A percentile compares a stretch with the other conserved stretches of the same genome.
Conservation (phyloP, 1,284 basidiomycete genomes). For the Stygiomarasmius scandens region DNA sequence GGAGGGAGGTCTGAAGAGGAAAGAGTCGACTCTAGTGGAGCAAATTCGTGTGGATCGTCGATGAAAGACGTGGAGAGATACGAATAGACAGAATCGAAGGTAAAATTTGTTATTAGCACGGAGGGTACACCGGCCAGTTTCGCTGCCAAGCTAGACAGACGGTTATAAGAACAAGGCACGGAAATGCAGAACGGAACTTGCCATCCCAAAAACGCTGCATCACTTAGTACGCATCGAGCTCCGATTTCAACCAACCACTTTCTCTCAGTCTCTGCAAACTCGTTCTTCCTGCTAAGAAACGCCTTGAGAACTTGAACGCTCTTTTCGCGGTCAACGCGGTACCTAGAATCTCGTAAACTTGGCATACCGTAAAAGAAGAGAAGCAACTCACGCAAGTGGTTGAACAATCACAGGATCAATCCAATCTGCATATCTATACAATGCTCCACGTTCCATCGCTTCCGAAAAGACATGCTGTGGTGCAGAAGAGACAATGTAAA, state of each 20-base stretch:
- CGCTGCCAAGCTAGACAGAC: constrained; percentile 60
- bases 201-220: constrained; percentile 81
- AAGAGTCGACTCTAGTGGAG: constrained; percentile 7
- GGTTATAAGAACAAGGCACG: background rate
- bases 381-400: constrained; percentile 68
- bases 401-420: constrained; percentile 77
- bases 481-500: constrained; percentile 70
- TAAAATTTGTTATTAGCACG: constrained; percentile 77
- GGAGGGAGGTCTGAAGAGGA: constrained; percentile 30
- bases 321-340: constrained; percentile 69
- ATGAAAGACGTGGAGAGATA: constrained; percentile 61
- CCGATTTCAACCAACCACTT: constrained; percentile 56
- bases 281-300: constrained; percentile 60
- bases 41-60: constrained; percentile 34
- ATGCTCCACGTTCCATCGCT: constrained; percentile 58
- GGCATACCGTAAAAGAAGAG: background rate
- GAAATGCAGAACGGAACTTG: constrained; percentile 33
- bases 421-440: constrained; percentile 60
- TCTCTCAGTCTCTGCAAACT: constrained; percentile 56
- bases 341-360: constrained; percentile 39
- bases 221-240: constrained; percentile 69
- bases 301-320: constrained; percentile 63
- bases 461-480: constrained; percentile 67
- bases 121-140: constrained; percentile 65
- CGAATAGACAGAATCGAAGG: constrained; percentile 81